Base-by-base conservation (phyloP, 371 early-diverging fungal species). In the Haplosporangium sp. region DNA sequence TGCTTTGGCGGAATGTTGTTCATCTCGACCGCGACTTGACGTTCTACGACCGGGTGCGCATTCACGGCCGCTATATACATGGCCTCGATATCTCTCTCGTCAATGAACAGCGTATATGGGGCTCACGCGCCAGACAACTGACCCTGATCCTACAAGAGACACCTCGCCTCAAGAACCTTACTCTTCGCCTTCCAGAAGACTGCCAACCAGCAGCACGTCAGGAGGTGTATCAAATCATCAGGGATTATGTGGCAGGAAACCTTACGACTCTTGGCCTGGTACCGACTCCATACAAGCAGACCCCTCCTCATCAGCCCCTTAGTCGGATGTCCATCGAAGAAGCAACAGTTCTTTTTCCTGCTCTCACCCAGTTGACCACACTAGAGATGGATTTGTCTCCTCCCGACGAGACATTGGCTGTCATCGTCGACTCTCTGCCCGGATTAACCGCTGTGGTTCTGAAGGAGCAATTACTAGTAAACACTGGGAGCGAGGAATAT, bases 341-440 rank as follows among this genome's bases (percentile, higher is more conserved):
- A 7, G 59, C 59, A 18, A 9, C 29, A 29, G n/a, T 37, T 37
- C 47, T 48, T 23, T 59, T 59, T 36, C 59, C 48, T n/a, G 36
- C 36, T 16, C 36, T 59, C 18, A 10, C 11, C 36, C 23, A 29
- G 37, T 36, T 59, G 59, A 47, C 59, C 6, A 36, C 12, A 16
- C 59, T 59, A 13, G 47, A 59, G 36, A n/a, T 59, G 59, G 48
- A 46, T 36, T 16, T 29, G 36, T 16, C n/a, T 46, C 59, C 59
- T 8, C 4, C 59, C 12, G 48, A 59, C 16, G 37, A 59, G 10
- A n/a, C 46, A 12, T 23, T 59, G 59, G 12, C 47, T 23, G 23
- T 47, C 37, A 47, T 59, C 1, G 14, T 59, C 12, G 29, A 48
- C 11, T 48, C 37, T 11, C 37, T 59, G 7, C 59, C 59, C 12